Evolutionary conservation across 2,329 filamentous ascomycete species (phyloP), one percentile per base, ranked within the genome.

Genomic region (Fusarium sp.): DNA sequence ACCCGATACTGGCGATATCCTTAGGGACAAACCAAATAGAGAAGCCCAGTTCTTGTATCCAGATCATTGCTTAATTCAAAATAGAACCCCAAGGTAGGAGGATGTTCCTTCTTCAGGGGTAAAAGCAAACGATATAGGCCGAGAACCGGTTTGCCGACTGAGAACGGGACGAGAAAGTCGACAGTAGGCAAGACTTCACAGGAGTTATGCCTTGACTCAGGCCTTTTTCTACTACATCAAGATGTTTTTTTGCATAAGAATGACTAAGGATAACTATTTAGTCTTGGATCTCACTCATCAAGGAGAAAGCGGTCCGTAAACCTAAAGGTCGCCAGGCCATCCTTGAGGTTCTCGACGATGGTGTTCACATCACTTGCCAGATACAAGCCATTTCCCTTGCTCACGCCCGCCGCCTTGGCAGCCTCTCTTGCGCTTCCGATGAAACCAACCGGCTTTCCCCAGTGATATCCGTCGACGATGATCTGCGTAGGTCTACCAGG

Each of bases 361-460:
- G 70, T 77, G 4, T 81, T 80, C 1, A 84, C 81, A 6, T 82
- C 82, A 0, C 70, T 68, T 2, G 75, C 77, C 4, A 78, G 72
- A 73, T 84, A 88, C 4, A 89, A 84, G 1, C 87, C 87, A 0
- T 83, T 78, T 5, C 81, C 83, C 3, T 76, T 59, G 5, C 81
- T 76, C 59, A 92, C 86, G 2, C 86, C 86, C 0, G 85, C 85
- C 14, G 80, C 81, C 1, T 79, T 72, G 7, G 89, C 81, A 5
- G 85, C 84, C 5, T 71, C 73, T 8, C 72, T 76, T 13, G 76
- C 82, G 0, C 82, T 82, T 14, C 91, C 92, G 1, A 93, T 73
- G 31, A 88, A 89, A 16, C 85, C 92, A 27, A 94, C 84, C 0
- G 93, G 91, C 85, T 95, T 95, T 5, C 92, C 92, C 85, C 91